Conservation (phyloP, 192 early-diverging fungal species). For the Coemansia sp. region DNA sequence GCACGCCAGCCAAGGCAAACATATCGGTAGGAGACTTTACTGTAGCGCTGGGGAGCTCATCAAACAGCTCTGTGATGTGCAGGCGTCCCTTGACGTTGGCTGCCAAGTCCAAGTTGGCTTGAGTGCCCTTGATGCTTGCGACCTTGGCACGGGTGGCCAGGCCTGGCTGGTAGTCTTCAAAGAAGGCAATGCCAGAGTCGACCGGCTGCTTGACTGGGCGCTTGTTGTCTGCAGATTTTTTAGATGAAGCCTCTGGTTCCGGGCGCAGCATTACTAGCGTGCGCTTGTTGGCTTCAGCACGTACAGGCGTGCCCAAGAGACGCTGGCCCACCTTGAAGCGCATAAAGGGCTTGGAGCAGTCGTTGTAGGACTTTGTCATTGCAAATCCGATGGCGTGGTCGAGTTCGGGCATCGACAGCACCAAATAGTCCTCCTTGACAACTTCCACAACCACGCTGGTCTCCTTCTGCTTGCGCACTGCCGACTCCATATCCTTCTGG, state of each 20-base stretch:
- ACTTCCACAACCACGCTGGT: conserved; percentile 64
- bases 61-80: conserved; percentile 69
- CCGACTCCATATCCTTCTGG: conserved; percentile 31
- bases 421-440: conserved; percentile 77
- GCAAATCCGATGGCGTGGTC: conserved; percentile 60
- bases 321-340: conserved; percentile 61
- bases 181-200: conserved; percentile 44
- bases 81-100: conserved; percentile 70
- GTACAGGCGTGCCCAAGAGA: conserved; percentile 45
- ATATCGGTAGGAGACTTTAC: conserved; percentile 25
- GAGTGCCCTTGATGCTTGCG: conserved; percentile 50
- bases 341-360: conserved; percentile 61
- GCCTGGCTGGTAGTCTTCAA: conserved; percentile 56
- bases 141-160: conserved; percentile 44
- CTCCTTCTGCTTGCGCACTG: conserved; percentile 16
- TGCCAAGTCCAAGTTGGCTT: conserved; percentile 66
- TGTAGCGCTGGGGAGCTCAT: conserved; percentile 38
- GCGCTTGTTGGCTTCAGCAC: conserved; percentile 40
- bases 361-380: conserved; percentile 59
- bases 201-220: conserved; percentile 39
- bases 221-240: conserved; percentile 7
- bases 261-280: conserved; percentile 29
- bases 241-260: background rate
- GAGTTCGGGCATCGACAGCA: conserved; percentile 62
- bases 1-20: conserved; percentile 37